Percentiles rank a stretch among this genome's conserved stretches.
phyloP scores from a whole-genome alignment of 257 asterid species.

The Plantago ovata region DNA sequence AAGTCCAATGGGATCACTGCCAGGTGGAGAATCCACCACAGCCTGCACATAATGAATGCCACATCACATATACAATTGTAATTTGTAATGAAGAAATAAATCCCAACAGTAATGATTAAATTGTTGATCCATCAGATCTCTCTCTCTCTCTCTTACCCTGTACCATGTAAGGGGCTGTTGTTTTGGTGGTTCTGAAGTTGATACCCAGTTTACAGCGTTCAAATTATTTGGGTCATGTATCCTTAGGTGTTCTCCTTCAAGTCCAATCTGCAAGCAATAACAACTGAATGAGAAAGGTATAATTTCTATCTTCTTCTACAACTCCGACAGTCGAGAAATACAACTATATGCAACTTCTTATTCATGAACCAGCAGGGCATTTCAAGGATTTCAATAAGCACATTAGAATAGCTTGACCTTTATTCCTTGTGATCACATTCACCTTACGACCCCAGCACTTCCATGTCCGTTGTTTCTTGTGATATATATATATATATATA shows the following conservation, averaged over 20 bases:
- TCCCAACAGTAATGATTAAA: neutral
- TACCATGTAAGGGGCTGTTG: constrained; percentile 91
- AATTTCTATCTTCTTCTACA: constrained; percentile 5
- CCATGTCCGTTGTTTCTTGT: no score
- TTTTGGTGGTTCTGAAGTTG: constrained; percentile 67
- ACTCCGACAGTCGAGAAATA: neutral
- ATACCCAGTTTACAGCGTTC: constrained; percentile 53
- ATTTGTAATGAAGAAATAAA: constrained; percentile 4
- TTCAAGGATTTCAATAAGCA: neutral
- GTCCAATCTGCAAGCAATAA: constrained; percentile 56
- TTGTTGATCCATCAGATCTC: neutral
- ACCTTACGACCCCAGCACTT: no score
- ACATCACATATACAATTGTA: neutral
- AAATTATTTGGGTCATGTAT: constrained; percentile 42
- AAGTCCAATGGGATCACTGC: constrained; percentile 77
- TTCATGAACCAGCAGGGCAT: neutral
- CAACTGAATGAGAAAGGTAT: constrained; percentile 5
- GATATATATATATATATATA: no score
- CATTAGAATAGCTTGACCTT: neutral
- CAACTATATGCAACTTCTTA: neutral
- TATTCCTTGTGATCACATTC: neutral
- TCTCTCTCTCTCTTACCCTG: constrained; percentile 49
- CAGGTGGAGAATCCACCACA: constrained; percentile 72
- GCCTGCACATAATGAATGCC: constrained; percentile 44
- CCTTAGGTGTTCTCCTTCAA: constrained; percentile 63